Evolutionary conservation across 768 basidiomycete species (phyloP).

Genomic region (Calocera cornea): DNA sequence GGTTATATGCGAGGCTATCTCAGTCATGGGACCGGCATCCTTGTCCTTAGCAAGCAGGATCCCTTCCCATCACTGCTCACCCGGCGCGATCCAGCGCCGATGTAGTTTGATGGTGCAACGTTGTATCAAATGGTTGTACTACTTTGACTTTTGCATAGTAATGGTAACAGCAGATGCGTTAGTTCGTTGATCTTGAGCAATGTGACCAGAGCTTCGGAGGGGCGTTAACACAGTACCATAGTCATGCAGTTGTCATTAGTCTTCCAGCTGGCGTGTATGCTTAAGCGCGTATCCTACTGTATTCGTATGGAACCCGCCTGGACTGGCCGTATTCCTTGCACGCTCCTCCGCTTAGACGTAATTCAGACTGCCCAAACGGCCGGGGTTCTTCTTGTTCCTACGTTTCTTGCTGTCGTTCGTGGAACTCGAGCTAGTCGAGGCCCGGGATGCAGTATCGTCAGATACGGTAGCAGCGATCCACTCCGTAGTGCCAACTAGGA

Average conservation of each 20-base stretch:
- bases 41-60: slow-evolving; percentile 68
- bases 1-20: slow-evolving; percentile 91
- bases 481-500: not conserved
- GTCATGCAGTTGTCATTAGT: too few relatives aligned
- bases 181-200: not conserved
- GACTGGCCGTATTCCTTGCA: too few relatives aligned
- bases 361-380: not conserved
- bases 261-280: too few relatives aligned
- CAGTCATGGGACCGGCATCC: slow-evolving; percentile 88
- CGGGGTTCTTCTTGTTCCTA: not conserved
- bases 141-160: too few relatives aligned
- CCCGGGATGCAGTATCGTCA: too few relatives aligned
- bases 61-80: slow-evolving; percentile 55
- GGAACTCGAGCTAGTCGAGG: too few relatives aligned
- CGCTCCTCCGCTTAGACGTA: too few relatives aligned
- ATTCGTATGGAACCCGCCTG: too few relatives aligned
- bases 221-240: too few relatives aligned
- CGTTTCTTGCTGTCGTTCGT: not conserved
- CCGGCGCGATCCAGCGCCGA: not conserved
- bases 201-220: too few relatives aligned
- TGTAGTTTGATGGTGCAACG: not conserved
- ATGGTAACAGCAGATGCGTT: not conserved
- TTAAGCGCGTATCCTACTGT: too few relatives aligned
- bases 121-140: too few relatives aligned
- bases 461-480: not conserved